These are phyloP conservation scores for Chaetomium olivaceum DNA, from an alignment of 2,329 filamentous ascomycete species.

Conservation along the genomic window DNA sequence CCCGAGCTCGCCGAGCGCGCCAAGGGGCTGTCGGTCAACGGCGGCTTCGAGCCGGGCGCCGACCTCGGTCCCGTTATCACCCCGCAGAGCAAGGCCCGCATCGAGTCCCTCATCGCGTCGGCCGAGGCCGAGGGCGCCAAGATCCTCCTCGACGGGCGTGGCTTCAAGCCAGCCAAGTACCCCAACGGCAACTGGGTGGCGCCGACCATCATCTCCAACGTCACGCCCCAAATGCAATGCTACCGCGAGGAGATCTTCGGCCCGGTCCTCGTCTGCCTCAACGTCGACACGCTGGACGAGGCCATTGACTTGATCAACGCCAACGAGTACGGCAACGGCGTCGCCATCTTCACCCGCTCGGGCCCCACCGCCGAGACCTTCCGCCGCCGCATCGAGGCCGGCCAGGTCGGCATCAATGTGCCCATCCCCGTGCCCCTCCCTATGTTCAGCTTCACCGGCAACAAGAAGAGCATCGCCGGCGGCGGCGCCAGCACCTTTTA, in stretches of 20 bases:
- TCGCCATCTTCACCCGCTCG: constrained; percentile 79
- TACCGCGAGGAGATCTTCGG: constrained; percentile 86
- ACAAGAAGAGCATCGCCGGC: constrained; percentile 89
- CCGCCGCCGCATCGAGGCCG: constrained; percentile 78
- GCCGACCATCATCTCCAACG: constrained; percentile 79
- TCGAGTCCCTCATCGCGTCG: constrained; percentile 72
- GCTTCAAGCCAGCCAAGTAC: constrained; percentile 73
- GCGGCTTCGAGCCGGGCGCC: constrained; percentile 76
- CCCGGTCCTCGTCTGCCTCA: constrained; percentile 78
- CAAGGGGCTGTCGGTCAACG: constrained; percentile 71
- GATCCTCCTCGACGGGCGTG: constrained; percentile 78
- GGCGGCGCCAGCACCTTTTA: constrained; percentile 95
- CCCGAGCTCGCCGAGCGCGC: constrained; percentile 75
- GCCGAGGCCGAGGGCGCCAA: constrained; percentile 80
- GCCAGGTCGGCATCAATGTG: constrained; percentile 84
- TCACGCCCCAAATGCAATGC: constrained; percentile 78
- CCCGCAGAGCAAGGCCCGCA: constrained; percentile 74
- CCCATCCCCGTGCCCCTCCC: constrained; percentile 72
- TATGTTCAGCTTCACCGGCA: constrained; percentile 72
- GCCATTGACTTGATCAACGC: constrained; percentile 79
- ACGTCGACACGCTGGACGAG: constrained; percentile 75
- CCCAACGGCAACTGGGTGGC: constrained; percentile 84
- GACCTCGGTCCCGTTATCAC: constrained; percentile 83
- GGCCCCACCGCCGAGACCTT: constrained; percentile 76
- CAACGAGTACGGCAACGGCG: constrained; percentile 86